Evolutionary conservation across 192 early-diverging fungal genomes (phyloP).

Genomic region (Coemansia pectinata): DNA sequence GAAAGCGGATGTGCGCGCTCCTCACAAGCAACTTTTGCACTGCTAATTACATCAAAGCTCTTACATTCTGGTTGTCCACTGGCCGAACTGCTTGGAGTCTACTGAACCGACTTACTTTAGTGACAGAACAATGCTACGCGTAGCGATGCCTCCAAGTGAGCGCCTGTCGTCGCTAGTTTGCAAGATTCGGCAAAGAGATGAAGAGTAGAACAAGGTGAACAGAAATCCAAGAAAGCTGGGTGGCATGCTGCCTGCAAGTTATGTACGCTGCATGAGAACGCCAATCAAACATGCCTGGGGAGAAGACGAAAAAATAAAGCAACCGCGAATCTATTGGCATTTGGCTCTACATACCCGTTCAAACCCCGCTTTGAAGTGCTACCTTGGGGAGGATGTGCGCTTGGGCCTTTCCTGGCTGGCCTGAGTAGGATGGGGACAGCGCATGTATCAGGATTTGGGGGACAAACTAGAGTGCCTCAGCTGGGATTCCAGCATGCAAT

Average conservation of each 20-base stretch:
- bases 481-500: background rate
- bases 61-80: background rate
- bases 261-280: background rate
- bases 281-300: background rate
- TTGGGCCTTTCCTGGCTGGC: background rate
- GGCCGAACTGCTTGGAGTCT: background rate
- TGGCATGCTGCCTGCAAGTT: background rate
- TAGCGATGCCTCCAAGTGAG: background rate
- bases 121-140: background rate
- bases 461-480: background rate
- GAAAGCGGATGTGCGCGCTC: background rate
- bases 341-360: background rate
- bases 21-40: background rate
- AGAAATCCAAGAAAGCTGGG: background rate
- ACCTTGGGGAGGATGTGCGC: background rate
- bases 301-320: background rate
- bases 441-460: background rate
- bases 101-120: background rate
- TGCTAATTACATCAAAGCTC: background rate
- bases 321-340: background rate
- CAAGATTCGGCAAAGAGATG: background rate
- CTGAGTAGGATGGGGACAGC: background rate
- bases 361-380: slow-evolving; percentile 1
- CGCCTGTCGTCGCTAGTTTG: background rate
- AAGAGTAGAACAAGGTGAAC: background rate